Evolutionary conservation across 2,329 filamentous ascomycete species (phyloP), one percentile per base, ranked within the genome.

Genomic region (Dactylonectria macrodidyma): DNA sequence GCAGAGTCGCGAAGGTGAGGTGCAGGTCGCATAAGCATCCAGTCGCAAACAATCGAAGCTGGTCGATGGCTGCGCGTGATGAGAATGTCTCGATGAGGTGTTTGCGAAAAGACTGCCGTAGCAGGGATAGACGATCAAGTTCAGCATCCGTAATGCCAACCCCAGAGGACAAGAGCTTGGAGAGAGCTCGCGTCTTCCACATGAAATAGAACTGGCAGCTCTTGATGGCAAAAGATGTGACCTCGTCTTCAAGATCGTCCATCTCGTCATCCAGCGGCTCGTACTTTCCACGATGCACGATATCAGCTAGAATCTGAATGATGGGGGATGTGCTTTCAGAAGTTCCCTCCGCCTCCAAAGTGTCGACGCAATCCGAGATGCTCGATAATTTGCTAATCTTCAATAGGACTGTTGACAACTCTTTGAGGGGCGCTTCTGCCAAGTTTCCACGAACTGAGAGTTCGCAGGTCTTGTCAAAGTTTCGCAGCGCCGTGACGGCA

Each of bases 151-250:
- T 76, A 62, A 94, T 80, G 59, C 83, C 86, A 4, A 84, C 85
- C 50, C 89, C 87, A 30, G 86, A 85, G 16, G 85, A 82, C 41
- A 93, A 80, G 16, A 87, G 80, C 61, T 86, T 84, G 69, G 86
- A 84, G 67, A 94, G 76, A 59, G 86, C 84, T 60, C 90, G 88
- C 24, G 92, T 88, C 78, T 96, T 95, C 96, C 96, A 99, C 90
- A 97, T 94, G 78, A 98, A 97, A 82, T 98, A 98, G 81, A 97
- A 94, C 54, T 95, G 87, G 58, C 92, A 87, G 2, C 91, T 87
- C 71, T 93, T 92, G 75, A 97, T 92, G 34, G 94, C 92, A 74
- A 91, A 92, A 2, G 89, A 86, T 7, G 94, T 91, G 50, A 96
- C 85, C 71, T 93, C 91, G 72, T 96, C 93, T 79, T 98, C 95